Percentiles rank a stretch among this genome's conserved stretches.
phyloP scores from a whole-genome alignment of 768 basidiomycete species.

The Calvatia gigantea region DNA sequence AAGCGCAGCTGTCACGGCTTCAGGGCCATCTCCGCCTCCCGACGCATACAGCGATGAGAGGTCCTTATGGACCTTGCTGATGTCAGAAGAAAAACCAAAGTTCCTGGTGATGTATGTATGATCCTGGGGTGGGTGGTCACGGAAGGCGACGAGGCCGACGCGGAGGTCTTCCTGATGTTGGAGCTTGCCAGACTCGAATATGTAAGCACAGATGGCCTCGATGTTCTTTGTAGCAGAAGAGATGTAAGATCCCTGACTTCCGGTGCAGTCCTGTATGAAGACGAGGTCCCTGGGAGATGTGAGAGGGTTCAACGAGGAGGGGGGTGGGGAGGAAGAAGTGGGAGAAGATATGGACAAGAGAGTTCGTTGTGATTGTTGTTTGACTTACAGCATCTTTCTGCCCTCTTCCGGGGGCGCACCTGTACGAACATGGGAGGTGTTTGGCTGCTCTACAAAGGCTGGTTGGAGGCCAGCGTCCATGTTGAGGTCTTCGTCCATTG shows the following conservation, averaged over 20 bases:
- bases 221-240: slow-evolving; percentile 96
- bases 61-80: slow-evolving; percentile 80
- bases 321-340: slow-evolving; percentile 4
- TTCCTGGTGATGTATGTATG: slow-evolving; percentile 92
- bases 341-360: slow-evolving; percentile 49
- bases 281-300: slow-evolving; percentile 72
- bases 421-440: slow-evolving; percentile 5
- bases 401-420: slow-evolving; percentile 21
- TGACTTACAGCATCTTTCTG: slow-evolving; percentile 18
- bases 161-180: slow-evolving; percentile 83
- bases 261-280: slow-evolving; percentile 94
- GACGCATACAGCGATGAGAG: slow-evolving; percentile 83
- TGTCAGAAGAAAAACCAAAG: slow-evolving; percentile 93
- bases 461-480: slow-evolving; percentile 44
- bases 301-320: slow-evolving; percentile 11
- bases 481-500: slow-evolving; percentile 83
- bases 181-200: slow-evolving; percentile 92
- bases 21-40: slow-evolving; percentile 93
- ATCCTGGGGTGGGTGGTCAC: slow-evolving; percentile 97
- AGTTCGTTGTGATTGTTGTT: slow-evolving; percentile 63
- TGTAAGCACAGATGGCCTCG: slow-evolving; percentile 90
- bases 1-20: slow-evolving; percentile 93
- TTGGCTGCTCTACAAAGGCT: slow-evolving; percentile 31
- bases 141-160: slow-evolving; percentile 90
- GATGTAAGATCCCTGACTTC: slow-evolving; percentile 87